Conservation (phyloP, 805 yeast species). For the Suhomyces xylopsoci region DNA sequence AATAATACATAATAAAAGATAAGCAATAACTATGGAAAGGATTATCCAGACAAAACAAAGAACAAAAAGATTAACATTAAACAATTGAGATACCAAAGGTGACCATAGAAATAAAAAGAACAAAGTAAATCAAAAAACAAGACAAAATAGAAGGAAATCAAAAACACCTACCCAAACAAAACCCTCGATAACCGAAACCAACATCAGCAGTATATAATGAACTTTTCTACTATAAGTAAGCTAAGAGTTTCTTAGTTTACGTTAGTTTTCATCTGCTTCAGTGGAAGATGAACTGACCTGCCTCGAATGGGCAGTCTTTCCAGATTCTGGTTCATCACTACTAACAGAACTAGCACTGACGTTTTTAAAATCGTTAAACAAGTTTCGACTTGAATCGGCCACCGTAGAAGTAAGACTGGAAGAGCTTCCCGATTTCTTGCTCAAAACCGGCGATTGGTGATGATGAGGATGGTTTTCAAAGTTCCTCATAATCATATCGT, state of each 20-base stretch:
- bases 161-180: not conserved
- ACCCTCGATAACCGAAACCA: not conserved
- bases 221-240: not conserved
- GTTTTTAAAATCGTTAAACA: conserved; percentile 19
- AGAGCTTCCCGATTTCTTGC: conserved; percentile 2
- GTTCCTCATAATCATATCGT: conserved; percentile 43
- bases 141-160: not conserved
- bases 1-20: conserved; percentile 7
- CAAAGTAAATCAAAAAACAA: not conserved
- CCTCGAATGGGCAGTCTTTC: not conserved
- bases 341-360: conserved; percentile 9
- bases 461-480: conserved; percentile 27
- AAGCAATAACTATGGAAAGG: not conserved
- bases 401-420: conserved; percentile 2
- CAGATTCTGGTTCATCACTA: conserved; percentile 1
- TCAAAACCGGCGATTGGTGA: conserved; percentile 11
- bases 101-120: not conserved
- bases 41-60: not conserved
- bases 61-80: not conserved
- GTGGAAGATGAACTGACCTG: conserved; percentile 7
- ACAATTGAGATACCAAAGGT: not conserved
- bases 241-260: too few relatives aligned
- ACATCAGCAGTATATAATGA: conserved; percentile 10
- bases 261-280: conserved; percentile 6
- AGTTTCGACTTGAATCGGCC: conserved; percentile 14